Base-by-base conservation (phyloP, 257 asterid genomes). In the Handroanthus guayacan region DNA sequence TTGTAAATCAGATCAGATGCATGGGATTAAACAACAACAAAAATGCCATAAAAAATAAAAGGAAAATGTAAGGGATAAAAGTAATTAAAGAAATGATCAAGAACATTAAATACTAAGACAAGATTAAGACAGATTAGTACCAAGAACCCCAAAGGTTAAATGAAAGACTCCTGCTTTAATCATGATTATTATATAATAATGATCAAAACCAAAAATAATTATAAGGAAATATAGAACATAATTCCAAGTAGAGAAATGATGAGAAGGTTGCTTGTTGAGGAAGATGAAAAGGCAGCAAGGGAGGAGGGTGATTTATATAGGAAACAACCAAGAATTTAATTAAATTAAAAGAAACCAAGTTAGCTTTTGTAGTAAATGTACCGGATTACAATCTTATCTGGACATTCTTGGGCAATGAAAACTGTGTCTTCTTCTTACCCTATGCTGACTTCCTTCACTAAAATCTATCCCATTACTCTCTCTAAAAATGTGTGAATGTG, bases 131-230 rank as follows among this genome's bases (percentile, higher is more conserved):
- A n/a, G 60, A 60, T 16, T 41, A 43, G 1, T 70, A 89, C 95
- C 95, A n/a, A 87, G 62, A 71, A 89, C 78, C 58, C 95, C 92
- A 80, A 87, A 87, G 1, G 69, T 75, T 60, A 77, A 67, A 81
- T 82, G 92, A 81, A 88, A 50, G 50, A 74, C 75, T 16, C 80
- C 77, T 39, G 52, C 78, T 10, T 52, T 63, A 67, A 63, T 60
- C 89, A 85, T 84, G 1, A 7, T 70, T 8, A 48, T 13, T 38
- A 25, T 25, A 25, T 47, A 67, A 25, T 45, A 6, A 41, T 5
- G 45, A 41, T 41, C 45, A 41, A 41, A 5, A 41, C 45, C 45
- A 41, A 41, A 39, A 41, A 6, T 25, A 25, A 25, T 8, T 41
- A 41, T 41, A 4, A 5, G 45, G 45, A 41, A 41, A 5, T 41